Evolutionary conservation across 306 rosid species (phyloP).

Genomic region (Hippophae tibetana): DNA sequence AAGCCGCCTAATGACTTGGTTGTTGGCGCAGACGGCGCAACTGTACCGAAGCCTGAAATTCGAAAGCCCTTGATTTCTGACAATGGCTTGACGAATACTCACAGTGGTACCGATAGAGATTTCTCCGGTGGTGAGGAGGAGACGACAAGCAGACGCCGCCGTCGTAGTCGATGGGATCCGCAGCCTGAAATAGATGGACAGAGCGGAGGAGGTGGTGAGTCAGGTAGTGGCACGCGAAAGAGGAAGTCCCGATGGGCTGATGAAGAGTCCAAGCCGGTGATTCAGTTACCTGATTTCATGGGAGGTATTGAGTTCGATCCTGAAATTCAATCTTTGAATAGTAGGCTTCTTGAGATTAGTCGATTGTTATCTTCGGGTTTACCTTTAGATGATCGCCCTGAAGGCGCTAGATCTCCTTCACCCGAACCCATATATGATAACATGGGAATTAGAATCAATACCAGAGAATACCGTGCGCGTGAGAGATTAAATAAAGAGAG

Average conservation of each 20-base stretch:
- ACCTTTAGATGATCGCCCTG: conserved; percentile 88
- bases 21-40: neutral
- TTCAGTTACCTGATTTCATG: conserved; percentile 94
- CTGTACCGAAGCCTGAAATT: conserved; percentile 17
- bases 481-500: conserved; percentile 87
- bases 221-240: conserved; percentile 56
- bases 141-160: conserved; percentile 68
- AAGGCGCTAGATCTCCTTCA: conserved; percentile 94
- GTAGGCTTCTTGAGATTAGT: conserved; percentile 88
- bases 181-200: conserved; percentile 74
- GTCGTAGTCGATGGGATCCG: conserved; percentile 95
- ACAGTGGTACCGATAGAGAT: conserved; percentile 73
- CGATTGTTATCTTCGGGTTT: conserved; percentile 86
- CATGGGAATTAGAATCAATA: conserved; percentile 85
- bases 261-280: conserved; percentile 80
- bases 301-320: conserved; percentile 97
- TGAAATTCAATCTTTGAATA: conserved; percentile 85
- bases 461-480: conserved; percentile 89
- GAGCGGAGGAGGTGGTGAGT: conserved; percentile 42
- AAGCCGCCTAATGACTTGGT: neutral
- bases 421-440: conserved; percentile 95
- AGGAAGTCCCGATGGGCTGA: conserved; percentile 95
- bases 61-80: conserved; percentile 48
- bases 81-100: conserved; percentile 58
- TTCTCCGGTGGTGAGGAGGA: conserved; percentile 93